Evolutionary conservation across 345 rosid genomes (phyloP), one percentile per base, ranked within the genome.

Genomic region (Capsella bursapastoris): DNA sequence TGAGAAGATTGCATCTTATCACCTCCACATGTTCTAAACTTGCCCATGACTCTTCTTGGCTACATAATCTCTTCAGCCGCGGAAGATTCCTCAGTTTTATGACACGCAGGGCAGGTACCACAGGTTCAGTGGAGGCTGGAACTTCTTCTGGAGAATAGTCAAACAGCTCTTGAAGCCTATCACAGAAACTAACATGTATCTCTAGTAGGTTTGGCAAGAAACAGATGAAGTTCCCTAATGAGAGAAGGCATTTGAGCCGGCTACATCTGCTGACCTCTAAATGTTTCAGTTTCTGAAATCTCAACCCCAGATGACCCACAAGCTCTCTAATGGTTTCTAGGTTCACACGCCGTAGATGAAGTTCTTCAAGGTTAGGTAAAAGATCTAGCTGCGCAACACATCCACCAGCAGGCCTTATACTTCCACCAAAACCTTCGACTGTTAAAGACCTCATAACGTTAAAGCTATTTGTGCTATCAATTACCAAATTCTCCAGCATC

Each of bases 321-420:
- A 77, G 66, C 58, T 49, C 79, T 27, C 73, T 68, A 68, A 72
- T 80, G 55, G 63, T 72, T 63, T 64, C 78, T 16, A 80, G 43
- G 16, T 76, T 55, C 5, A 80, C 78, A 76, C 75, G 47, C 41
- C 53, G 81, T 41, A 80, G 75, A 76, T 68, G 71, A 62, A 80
- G 83, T 62, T 76, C 83, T 71, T 80, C 83, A 8, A 80, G 64
- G 47, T 80, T 72, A 60, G 83, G 80, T 5, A 80, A 40, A 31
- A 80, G 78, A 61, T 80, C 81, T 5, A 57, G 51, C 11, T 73
- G 76, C 11, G 83, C 80, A 0, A 72, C 76, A 72, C 80, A 76
- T 72, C 83, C 80, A 48, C 75, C 75, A 25, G 44, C 71, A 1
- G 75, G 80, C 48, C 78, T 40, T 32, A 80, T 56, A 58, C 53